Evolutionary conservation across 2,329 filamentous ascomycete species (phyloP), one percentile per base, ranked within the genome.

Genomic region (Ophiosphaerella narmari): DNA sequence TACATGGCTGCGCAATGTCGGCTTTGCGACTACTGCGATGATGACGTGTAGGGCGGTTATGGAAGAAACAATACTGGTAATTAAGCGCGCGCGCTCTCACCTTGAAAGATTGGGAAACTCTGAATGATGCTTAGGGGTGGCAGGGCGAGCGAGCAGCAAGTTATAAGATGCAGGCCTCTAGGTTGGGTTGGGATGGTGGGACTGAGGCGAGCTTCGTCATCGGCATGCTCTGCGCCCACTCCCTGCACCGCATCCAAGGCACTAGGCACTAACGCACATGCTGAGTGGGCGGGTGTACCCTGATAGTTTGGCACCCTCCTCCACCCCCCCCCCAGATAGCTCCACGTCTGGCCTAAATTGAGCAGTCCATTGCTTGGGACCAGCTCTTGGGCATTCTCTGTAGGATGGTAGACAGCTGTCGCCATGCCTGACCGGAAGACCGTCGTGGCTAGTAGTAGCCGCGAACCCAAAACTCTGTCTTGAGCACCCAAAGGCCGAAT

Each of bases 181-280:
- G 41, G 4, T 21, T 21, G 18, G 44, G 44, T 39, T 46, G 47
- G 38, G 57, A 48, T 46, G 48, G 52, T 53, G 52, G 56, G 39
- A 60, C 64, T 64, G 60, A 41, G 48, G 52, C 52, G 33, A 48
- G 51, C 54, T 65, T 60, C 64, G 66, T 68, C 66, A 68, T 68
- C 51, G 64, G 54, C 53, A 57, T 11, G 6, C 26, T 29, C 26
- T 29, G 7, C 18, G 4, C 26, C 26, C 26, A 29, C 26, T 29
- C 26, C 26, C 56, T 46, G 48, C n/a, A 31, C 34, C 43, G 34
- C 41, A 48, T 55, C 51, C 47, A 46, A 45, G 16, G 43, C 48
- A 51, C 48, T 46, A 50, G n/a, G n/a, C n/a, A n/a, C n/a, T n/a
- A n/a, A 41, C 32, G 26, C 32, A 38, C 34, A 38, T 46, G 52